Conservation (phyloP, 768 basidiomycete species). For the Psilocybe cyanescens region DNA sequence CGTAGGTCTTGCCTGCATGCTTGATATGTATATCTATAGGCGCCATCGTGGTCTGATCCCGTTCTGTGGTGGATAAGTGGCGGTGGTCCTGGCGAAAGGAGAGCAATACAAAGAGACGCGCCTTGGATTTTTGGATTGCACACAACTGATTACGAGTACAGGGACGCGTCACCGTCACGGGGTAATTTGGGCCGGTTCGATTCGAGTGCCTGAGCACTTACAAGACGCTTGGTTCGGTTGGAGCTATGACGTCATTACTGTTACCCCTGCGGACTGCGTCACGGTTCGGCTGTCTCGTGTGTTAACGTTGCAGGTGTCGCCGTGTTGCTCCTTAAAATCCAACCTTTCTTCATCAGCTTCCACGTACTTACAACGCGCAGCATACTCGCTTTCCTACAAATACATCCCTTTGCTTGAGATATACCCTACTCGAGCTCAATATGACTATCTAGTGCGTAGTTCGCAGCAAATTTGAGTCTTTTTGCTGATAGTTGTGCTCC, state of each 20-base stretch:
- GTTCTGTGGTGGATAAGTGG: neutral
- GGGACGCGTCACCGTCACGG: slow-evolving; percentile 29
- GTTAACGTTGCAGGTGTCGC: neutral
- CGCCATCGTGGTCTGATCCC: slow-evolving; percentile 50
- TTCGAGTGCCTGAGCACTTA: neutral
- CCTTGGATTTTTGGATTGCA: slow-evolving; percentile 10
- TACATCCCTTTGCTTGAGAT: neutral
- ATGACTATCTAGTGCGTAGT: slow-evolving; percentile 53
- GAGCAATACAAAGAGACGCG: slow-evolving; percentile 16
- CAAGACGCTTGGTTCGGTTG: neutral
- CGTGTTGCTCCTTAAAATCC: neutral
- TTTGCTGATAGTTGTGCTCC: slow-evolving; percentile 29
- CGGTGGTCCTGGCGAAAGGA: slow-evolving; percentile 11
- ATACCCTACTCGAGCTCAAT: neutral
- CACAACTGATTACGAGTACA: slow-evolving; percentile 22
- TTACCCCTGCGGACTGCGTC: slow-evolving; percentile 9
- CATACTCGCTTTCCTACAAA: slow-evolving; percentile 5
- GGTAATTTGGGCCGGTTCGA: slow-evolving; percentile 16
- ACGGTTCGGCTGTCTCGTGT: slow-evolving; percentile 10
- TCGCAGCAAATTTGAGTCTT: neutral
- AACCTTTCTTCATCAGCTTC: slow-evolving; percentile 10
- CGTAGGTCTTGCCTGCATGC: slow-evolving; percentile 82
- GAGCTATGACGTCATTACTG: slow-evolving; percentile 22
- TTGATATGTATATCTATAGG: slow-evolving; percentile 82
- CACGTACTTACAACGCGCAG: slow-evolving; percentile 19